Percentiles rank a stretch among this genome's conserved stretches.
These are phyloP conservation scores for Melampsora americana DNA, from an alignment of 1,284 basidiomycete genomes.

Conservation along the genomic window DNA sequence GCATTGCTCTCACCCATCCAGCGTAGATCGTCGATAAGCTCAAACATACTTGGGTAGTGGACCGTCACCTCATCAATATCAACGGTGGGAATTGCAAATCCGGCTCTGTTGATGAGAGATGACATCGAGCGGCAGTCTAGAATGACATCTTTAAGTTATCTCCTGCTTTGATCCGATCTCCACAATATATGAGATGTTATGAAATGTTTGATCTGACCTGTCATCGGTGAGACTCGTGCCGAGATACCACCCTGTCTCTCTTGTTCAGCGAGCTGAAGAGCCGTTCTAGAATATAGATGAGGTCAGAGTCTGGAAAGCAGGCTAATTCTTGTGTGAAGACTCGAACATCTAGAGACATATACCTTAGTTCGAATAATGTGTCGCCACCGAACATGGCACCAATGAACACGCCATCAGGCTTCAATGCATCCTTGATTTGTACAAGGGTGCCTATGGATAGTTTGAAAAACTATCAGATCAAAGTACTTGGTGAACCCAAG, in stretches of 20 bases:
- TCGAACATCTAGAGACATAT: background rate
- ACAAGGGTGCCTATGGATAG: constrained; percentile 68
- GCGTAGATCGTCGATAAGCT: constrained; percentile 83
- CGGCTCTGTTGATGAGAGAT: constrained; percentile 83
- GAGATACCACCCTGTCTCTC: constrained; percentile 95
- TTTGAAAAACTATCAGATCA: constrained; percentile 19
- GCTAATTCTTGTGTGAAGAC: background rate
- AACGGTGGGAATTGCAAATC: constrained; percentile 88
- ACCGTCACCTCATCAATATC: constrained; percentile 92
- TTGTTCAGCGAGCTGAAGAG: constrained; percentile 87
- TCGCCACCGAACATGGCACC: constrained; percentile 94
- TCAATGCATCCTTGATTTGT: constrained; percentile 79
- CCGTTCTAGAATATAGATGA: constrained; percentile 58
- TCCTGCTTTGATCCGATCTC: background rate
- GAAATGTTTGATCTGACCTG: constrained; percentile 61
- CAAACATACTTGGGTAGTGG: constrained; percentile 92
- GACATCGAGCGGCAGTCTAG: constrained; percentile 60
- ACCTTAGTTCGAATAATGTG: constrained; percentile 90
- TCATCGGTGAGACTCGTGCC: constrained; percentile 94
- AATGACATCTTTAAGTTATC: background rate
- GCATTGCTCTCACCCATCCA: constrained; percentile 98
- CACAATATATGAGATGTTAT: background rate
- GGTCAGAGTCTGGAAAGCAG: too few species aligned
- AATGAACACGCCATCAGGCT: constrained; percentile 90
- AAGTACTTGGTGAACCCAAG: background rate